Evolutionary conservation across 805 yeast species (phyloP).

Genomic region (Saturnispora sekii): DNA sequence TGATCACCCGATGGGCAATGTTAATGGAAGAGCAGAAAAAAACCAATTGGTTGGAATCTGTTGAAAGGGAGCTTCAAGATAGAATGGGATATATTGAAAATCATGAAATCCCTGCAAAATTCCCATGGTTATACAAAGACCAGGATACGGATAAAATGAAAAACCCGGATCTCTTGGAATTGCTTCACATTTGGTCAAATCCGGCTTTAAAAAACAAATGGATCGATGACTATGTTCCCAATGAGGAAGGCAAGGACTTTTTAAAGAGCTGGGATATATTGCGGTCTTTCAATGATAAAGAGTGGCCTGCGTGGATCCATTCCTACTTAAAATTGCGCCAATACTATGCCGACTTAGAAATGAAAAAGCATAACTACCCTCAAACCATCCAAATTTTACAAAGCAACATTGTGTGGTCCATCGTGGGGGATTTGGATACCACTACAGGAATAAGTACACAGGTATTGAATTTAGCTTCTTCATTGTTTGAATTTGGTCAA

Average conservation of each 20-base stretch:
- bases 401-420: constrained; percentile 23
- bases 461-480: constrained; percentile 22
- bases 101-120: constrained; percentile 7
- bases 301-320: constrained; percentile 67
- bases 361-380: constrained; percentile 33
- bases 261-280: constrained; percentile 22
- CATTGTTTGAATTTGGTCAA: constrained; percentile 16
- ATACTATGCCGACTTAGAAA: constrained; percentile 57
- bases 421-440: constrained; percentile 15
- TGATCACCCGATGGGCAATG: constrained; percentile 20
- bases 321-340: constrained; percentile 76
- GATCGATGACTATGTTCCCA: constrained; percentile 16
- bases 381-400: constrained; percentile 18
- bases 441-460: constrained; percentile 15
- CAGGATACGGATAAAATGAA: background rate
- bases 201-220: constrained; percentile 14
- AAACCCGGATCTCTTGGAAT: constrained; percentile 14
- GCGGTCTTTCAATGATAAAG: constrained; percentile 13
- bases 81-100: constrained; percentile 22
- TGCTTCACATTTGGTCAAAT: constrained; percentile 15
- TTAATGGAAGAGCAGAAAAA: constrained; percentile 11
- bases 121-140: constrained; percentile 9
- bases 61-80: constrained; percentile 20
- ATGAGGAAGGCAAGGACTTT: constrained; percentile 14
- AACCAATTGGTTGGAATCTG: constrained; percentile 5